Percentiles rank a stretch among this genome's conserved stretches.
These are phyloP conservation scores for Cochlearia excelsa DNA, from an alignment of 345 rosid genomes.

Conservation along the genomic window DNA sequence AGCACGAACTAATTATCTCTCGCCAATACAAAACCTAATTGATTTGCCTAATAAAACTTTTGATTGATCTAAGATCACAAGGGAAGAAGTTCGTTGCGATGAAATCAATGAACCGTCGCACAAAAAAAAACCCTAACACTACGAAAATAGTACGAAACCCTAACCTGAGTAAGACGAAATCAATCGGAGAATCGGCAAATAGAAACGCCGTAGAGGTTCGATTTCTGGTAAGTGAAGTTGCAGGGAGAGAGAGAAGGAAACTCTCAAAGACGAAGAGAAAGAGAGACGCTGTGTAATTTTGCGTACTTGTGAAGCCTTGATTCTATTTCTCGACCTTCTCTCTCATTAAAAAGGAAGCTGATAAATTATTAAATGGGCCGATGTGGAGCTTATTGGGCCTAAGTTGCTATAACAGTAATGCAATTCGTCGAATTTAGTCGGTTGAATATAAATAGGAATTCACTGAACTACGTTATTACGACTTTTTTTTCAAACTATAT, in stretches of 20 bases:
- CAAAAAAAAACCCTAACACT: slow-evolving; percentile 26
- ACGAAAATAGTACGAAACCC: slow-evolving; percentile 8
- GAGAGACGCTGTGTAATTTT: slow-evolving; percentile 9
- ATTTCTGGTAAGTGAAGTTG: slow-evolving; percentile 23
- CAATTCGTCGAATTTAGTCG: no score
- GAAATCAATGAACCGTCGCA: slow-evolving; percentile 18
- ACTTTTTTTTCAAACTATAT: no score
- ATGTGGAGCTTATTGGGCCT: slow-evolving; percentile 2
- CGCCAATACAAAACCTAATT: slow-evolving; percentile 21
- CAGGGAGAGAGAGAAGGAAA: not conserved
- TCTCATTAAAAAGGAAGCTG: not conserved
- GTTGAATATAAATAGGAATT: no score
- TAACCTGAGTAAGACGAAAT: slow-evolving; percentile 13
- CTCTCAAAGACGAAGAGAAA: slow-evolving; percentile 1
- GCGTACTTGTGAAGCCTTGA: not conserved
- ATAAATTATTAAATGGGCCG: slow-evolving; percentile 17
- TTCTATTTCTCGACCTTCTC: not conserved
- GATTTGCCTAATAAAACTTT: not conserved
- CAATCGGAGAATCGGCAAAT: not conserved
- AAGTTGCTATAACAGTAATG: not conserved
- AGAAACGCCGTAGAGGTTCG: slow-evolving; percentile 1
- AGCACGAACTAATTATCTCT: not conserved
- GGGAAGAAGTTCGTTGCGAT: slow-evolving; percentile 5
- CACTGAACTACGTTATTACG: no score
- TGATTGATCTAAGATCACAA: slow-evolving; percentile 19